phyloP scores from a whole-genome alignment of 306 rosid genomes.

The Parietaria judaica region DNA sequence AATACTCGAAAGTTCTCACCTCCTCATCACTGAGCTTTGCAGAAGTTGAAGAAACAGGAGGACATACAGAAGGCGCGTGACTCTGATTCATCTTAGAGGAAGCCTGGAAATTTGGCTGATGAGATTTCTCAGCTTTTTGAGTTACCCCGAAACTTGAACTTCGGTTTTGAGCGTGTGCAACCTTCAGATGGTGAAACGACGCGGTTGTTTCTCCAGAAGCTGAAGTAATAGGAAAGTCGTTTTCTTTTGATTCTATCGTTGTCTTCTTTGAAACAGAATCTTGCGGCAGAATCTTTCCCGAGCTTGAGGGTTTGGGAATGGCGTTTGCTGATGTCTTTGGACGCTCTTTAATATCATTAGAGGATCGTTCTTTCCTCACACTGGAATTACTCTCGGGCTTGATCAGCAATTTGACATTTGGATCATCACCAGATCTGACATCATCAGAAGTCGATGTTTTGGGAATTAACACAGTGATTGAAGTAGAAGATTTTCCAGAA shows the following conservation, averaged over 20 bases:
- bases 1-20: constrained; percentile 34
- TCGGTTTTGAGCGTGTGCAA: constrained; percentile 47
- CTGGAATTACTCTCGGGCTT: constrained; percentile 36
- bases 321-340: constrained; percentile 43
- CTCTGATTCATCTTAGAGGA: constrained; percentile 68
- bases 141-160: constrained; percentile 39
- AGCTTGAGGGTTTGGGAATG: constrained; percentile 35
- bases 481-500: constrained; percentile 46
- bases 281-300: constrained; percentile 45
- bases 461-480: constrained; percentile 35
- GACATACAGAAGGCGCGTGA: constrained; percentile 40
- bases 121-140: constrained; percentile 62
- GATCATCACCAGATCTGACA: constrained; percentile 35
- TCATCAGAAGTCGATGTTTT: constrained; percentile 33
- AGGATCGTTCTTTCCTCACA: constrained; percentile 44
- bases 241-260: constrained; percentile 46
- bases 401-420: constrained; percentile 37
- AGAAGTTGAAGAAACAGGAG: constrained; percentile 52
- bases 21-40: constrained; percentile 87
- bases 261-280: constrained; percentile 54
- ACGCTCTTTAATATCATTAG: constrained; percentile 49
- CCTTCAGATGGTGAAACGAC: constrained; percentile 46
- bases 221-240: constrained; percentile 27
- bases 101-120: constrained; percentile 44
- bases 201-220: constrained; percentile 42